Conservation (phyloP, 371 early-diverging fungal species). For the Zychaea mexicana region DNA sequence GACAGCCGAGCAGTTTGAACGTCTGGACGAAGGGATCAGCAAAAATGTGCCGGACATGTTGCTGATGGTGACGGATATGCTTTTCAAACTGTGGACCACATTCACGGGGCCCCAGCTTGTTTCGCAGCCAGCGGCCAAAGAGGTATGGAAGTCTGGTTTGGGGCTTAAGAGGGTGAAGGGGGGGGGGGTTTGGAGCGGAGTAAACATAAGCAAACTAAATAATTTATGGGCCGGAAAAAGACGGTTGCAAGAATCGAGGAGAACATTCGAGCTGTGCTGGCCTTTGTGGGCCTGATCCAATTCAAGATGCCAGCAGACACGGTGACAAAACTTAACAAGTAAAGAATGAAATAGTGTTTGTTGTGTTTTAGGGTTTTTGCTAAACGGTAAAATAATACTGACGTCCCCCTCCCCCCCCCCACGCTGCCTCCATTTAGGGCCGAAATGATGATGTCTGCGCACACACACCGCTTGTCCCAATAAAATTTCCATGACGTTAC, state of each 20-base stretch:
- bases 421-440: background rate
- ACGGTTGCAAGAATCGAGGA: constrained; percentile 23
- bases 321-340: constrained; percentile 74
- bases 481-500: background rate
- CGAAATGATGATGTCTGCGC: constrained; percentile 18
- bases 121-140: constrained; percentile 15
- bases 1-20: constrained; percentile 65
- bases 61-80: constrained; percentile 69
- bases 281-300: constrained; percentile 83
- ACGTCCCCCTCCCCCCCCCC: background rate
- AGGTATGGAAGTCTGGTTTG: constrained; percentile 7
- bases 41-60: constrained; percentile 80
- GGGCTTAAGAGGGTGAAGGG: background rate
- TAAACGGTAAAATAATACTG: no score
- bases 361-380: background rate
- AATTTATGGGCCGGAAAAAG: background rate
- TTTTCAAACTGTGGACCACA: constrained; percentile 45
- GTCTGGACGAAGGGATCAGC: constrained; percentile 69
- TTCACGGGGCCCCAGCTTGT: constrained; percentile 9
- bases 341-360: constrained; percentile 7
- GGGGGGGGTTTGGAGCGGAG: background rate
- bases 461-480: background rate
- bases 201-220: background rate
- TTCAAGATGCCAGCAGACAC: constrained; percentile 84
- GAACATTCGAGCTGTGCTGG: constrained; percentile 67